These are phyloP conservation scores for Aureobasidium uvarum DNA, from an alignment of 2,329 filamentous ascomycete species.

Conservation along the genomic window DNA sequence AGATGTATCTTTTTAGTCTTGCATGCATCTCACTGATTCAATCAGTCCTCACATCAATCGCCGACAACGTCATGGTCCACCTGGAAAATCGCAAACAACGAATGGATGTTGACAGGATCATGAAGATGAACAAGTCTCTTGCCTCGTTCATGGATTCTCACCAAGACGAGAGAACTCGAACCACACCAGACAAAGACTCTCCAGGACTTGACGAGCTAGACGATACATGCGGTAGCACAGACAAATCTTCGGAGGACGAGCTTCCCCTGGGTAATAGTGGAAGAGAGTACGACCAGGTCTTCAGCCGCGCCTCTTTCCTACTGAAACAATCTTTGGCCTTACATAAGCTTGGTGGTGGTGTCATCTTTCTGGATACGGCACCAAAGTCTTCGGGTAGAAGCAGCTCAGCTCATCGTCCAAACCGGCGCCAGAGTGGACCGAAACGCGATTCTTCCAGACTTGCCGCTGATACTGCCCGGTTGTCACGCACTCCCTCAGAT, in stretches of 20 bases:
- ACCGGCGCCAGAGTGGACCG: neutral
- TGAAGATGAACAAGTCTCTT: slow-evolving; percentile 34
- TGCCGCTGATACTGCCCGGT: neutral
- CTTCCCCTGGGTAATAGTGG: slow-evolving; percentile 4
- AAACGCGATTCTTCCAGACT: neutral
- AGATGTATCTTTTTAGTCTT: neutral
- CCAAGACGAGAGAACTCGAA: neutral
- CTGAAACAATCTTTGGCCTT: slow-evolving; percentile 8
- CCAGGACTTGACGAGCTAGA: neutral
- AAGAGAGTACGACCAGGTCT: slow-evolving; percentile 11
- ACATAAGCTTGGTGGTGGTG: neutral
- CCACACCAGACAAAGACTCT: neutral
- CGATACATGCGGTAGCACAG: neutral
- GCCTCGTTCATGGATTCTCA: slow-evolving; percentile 32
- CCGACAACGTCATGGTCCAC: slow-evolving; percentile 47
- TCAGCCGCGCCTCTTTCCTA: slow-evolving; percentile 9
- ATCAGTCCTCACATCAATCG: slow-evolving; percentile 58
- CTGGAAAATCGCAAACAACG: slow-evolving; percentile 39
- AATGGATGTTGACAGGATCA: slow-evolving; percentile 35
- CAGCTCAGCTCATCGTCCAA: neutral
- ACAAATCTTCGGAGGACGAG: slow-evolving; percentile 17
- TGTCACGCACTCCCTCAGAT: slow-evolving; percentile 3
- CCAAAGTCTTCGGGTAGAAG: slow-evolving; percentile 1
- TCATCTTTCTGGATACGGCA: slow-evolving; percentile 13
- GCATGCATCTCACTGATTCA: slow-evolving; percentile 39